Percentiles rank a stretch among this genome's conserved stretches.
These are phyloP conservation scores for Stephania yunnanensis DNA, from an alignment of 164 flowering plant species.

Conservation along the genomic window DNA sequence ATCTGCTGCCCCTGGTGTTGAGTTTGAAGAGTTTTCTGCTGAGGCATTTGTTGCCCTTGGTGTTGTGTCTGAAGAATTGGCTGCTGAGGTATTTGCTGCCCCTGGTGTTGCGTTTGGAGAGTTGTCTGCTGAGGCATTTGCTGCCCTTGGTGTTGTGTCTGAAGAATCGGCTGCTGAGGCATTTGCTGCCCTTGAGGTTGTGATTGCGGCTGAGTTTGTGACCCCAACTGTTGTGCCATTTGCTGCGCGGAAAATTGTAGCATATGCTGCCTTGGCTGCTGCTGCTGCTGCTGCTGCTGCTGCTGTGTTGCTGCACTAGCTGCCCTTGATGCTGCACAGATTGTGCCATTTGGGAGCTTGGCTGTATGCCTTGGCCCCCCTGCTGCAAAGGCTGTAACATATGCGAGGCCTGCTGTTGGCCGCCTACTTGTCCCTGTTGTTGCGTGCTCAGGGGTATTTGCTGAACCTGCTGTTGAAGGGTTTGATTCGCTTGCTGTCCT, in stretches of 20 bases:
- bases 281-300: constrained; percentile 9
- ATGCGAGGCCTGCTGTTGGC: constrained; percentile 26
- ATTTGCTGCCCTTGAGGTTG: constrained; percentile 31
- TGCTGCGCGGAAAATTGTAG: constrained; percentile 1
- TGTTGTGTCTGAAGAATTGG: constrained; percentile 21
- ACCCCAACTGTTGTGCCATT: constrained; percentile 22
- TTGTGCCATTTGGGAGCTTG: constrained; percentile 11
- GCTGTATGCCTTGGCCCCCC: constrained; percentile 5
- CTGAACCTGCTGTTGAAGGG: constrained; percentile 32
- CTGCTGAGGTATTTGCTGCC: constrained; percentile 28
- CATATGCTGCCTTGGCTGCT: neutral
- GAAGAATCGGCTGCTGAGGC: constrained; percentile 20
- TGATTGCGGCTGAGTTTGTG: constrained; percentile 2
- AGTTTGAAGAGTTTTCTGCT: constrained; percentile 26
- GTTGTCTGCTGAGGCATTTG: constrained; percentile 25
- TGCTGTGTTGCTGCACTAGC: constrained; percentile 17
- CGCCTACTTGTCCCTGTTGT: constrained; percentile 27
- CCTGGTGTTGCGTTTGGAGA: constrained; percentile 20
- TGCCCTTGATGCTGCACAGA: constrained; percentile 22
- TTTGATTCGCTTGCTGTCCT: constrained; percentile 25
- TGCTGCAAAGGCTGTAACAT: constrained; percentile 31
- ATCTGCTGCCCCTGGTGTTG: constrained; percentile 33
- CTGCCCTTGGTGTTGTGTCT: constrained; percentile 26
- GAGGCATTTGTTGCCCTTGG: constrained; percentile 23
- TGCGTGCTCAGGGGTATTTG: constrained; percentile 25